Base-by-base conservation (phyloP, 495 filamentous ascomycete species). In the Umbilicaria muhlenbergii region DNA sequence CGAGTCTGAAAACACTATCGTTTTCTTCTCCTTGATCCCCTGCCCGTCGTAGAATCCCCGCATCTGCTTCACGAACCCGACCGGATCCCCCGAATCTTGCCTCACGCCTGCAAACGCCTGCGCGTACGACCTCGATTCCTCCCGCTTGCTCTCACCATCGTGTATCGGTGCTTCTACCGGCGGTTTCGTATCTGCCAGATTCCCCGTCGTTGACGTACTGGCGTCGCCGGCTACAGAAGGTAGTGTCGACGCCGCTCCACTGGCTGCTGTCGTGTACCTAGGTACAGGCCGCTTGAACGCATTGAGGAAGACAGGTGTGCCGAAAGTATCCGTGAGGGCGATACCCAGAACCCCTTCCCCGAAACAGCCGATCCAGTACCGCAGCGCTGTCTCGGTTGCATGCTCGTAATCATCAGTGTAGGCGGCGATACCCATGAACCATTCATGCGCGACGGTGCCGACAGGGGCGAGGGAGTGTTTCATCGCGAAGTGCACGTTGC, bases 341-440 rank as follows among this genome's bases (percentile, higher is more conserved):
- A 98, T 91, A 5, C 82, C 79, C 13, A 98, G 78, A 10, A 91
- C 74, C 2, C 87, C 88, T 59, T 87, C 78, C 0, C 89, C 91
- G 52, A 94, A 98, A 49, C 86, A 93, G 11, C 75, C 78, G 15
- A 94, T 69, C 91, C 91, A 98, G 56, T 87, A 84, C 39, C 72
- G 62, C 54, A 98, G 64, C 0, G 83, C 85, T 45, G 78, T 70
- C 58, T 89, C 85, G 44, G 86, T 94, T 5, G 92, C 86, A 40
- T 72, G 70, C 48, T 69, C 64, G 52, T 96, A 98, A 61, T 94
- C 76, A 43, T 83, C 70, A 3, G 82, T 88, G 53, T 94, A 83
- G 32, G 91, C 88, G 13, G 91, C 91, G 42, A 93, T 85, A 34
- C 84, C 85, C 91, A 98, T 98, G 64, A 94, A 95, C 92, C 92